A percentile compares a stretch with the other conserved stretches of the same genome.
phyloP scores from a whole-genome alignment of 2,329 filamentous ascomycete genomes.

The Nectriaceae sp. region DNA sequence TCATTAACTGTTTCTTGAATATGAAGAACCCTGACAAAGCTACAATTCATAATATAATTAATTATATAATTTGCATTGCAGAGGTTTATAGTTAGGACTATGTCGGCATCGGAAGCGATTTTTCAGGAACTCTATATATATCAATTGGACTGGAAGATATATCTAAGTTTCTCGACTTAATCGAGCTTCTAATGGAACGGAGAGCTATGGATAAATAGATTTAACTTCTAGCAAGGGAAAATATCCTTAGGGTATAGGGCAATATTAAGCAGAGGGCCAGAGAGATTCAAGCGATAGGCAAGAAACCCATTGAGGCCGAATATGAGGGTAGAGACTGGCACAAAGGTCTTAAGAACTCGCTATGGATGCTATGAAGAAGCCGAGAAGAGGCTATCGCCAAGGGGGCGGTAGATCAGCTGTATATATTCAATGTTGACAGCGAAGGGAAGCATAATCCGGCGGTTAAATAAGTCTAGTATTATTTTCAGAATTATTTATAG shows the following conservation, averaged over 20 bases:
- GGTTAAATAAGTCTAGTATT: slow-evolving; percentile 10
- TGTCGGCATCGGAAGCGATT: slow-evolving; percentile 40
- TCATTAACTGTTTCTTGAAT: slow-evolving; percentile 37
- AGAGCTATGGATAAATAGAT: slow-evolving; percentile 33
- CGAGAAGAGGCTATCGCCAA: slow-evolving; percentile 15
- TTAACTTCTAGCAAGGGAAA: slow-evolving; percentile 27
- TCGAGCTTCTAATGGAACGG: slow-evolving; percentile 31
- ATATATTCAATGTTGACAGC: slow-evolving; percentile 13
- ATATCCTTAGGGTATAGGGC: slow-evolving; percentile 32
- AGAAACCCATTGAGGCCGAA: slow-evolving; percentile 32
- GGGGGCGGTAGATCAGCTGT: slow-evolving; percentile 7
- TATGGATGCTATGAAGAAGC: slow-evolving; percentile 25
- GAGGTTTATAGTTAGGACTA: slow-evolving; percentile 37
- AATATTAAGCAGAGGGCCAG: slow-evolving; percentile 28
- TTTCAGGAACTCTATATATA: slow-evolving; percentile 34
- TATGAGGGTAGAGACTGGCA: slow-evolving; percentile 30
- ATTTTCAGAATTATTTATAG: not conserved
- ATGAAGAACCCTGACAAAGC: slow-evolving; percentile 32
- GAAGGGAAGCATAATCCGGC: slow-evolving; percentile 8
- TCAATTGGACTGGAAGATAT: slow-evolving; percentile 34
- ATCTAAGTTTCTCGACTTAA: slow-evolving; percentile 36
- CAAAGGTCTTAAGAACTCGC: slow-evolving; percentile 25
- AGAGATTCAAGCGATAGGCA: slow-evolving; percentile 19
- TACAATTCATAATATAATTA: slow-evolving; percentile 37
- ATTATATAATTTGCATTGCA: slow-evolving; percentile 34